Conservation (phyloP, 148 eudicot genomes). For the Diospyros kaki region DNA sequence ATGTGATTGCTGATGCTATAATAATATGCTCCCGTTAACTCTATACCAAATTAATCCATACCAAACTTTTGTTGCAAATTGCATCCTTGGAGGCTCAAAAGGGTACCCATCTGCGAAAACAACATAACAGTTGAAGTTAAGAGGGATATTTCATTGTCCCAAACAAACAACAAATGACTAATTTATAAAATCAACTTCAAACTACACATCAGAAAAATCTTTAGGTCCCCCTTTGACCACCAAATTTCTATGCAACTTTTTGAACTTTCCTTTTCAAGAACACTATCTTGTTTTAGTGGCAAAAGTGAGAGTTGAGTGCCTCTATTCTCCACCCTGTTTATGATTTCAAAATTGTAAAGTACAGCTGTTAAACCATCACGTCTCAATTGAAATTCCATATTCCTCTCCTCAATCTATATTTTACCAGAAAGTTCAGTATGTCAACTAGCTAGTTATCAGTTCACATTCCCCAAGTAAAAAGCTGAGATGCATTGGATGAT, state of each 20-base stretch:
- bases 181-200: not conserved
- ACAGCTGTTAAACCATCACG: not conserved
- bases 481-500: not conserved
- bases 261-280: not conserved
- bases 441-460: not conserved
- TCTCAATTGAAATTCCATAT: not conserved
- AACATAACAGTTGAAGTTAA: constrained; percentile 11
- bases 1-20: not conserved
- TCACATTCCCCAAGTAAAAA: no score
- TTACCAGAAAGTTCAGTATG: not conserved
- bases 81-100: constrained; percentile 91
- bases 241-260: not conserved
- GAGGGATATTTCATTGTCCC: not conserved
- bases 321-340: no score
- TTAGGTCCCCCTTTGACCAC: not conserved
- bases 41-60: constrained; percentile 28
- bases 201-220: not conserved
- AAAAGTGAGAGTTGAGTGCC: no score
- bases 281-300: not conserved
- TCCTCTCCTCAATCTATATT: not conserved
- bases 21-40: not conserved
- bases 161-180: not conserved
- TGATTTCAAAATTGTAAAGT: not conserved
- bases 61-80: constrained; percentile 84
- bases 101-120: constrained; percentile 83